These are phyloP conservation scores for Hypoxylon perforatum DNA, from an alignment of 495 filamentous ascomycete species.

Conservation along the genomic window DNA sequence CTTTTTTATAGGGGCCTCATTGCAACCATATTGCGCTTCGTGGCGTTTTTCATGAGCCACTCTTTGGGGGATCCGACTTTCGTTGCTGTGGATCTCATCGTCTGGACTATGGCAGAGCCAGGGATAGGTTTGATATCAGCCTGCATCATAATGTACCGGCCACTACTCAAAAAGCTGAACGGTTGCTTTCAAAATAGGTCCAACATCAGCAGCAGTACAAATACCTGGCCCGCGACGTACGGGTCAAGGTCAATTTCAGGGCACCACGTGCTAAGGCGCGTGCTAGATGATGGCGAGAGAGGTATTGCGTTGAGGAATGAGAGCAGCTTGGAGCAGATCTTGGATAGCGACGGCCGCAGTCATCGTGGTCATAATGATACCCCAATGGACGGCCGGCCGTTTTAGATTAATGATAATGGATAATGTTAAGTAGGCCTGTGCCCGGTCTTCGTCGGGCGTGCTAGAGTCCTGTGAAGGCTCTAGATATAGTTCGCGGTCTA, in stretches of 20 bases:
- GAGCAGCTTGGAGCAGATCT: no score
- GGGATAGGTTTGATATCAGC: constrained; percentile 52
- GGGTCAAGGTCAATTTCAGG: background rate
- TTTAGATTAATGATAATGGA: no score
- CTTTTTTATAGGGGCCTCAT: constrained; percentile 47
- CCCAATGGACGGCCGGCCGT: no score
- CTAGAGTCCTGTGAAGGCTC: no score
- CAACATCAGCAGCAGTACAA: background rate
- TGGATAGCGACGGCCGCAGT: no score
- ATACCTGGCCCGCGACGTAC: background rate
- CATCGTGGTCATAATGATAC: no score
- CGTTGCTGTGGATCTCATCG: constrained; percentile 37
- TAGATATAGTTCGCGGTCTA: no score
- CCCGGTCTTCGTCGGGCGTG: no score
- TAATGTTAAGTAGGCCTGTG: no score
- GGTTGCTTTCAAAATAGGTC: background rate
- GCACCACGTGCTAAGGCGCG: no score
- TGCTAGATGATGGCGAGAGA: no score
- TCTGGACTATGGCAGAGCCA: constrained; percentile 53
- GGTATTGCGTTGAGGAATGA: no score
- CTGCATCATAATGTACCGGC: constrained; percentile 41
- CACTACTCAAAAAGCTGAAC: constrained; percentile 12
- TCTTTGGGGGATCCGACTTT: constrained; percentile 12
- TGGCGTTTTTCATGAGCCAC: constrained; percentile 26
- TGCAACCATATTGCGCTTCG: constrained; percentile 48